Base-by-base conservation (phyloP, 2,329 filamentous ascomycete species). In the Shiraia sp. region DNA sequence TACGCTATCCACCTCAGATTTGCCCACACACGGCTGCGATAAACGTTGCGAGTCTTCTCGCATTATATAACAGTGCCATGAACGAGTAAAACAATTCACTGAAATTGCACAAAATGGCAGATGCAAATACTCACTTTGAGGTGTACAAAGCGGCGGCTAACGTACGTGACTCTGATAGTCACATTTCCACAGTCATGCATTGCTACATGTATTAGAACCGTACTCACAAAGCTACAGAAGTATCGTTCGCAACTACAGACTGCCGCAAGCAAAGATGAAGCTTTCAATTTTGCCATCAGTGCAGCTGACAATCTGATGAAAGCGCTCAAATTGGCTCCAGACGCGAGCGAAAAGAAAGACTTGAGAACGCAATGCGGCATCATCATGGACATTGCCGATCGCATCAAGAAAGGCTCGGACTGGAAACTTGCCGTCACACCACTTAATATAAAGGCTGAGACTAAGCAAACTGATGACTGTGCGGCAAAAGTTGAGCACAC, bases 281-380 rank as follows among this genome's bases (percentile, higher is more conserved):
- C 89, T 30, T 77, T 96, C 40, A 75, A 83, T 36, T 80, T 88
- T 65, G 85, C 89, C 35, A 89, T 96, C 61, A 75, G 79, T 51
- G 88, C 87, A 4, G 87, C 85, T 15, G 90, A 96, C 65, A 74
- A 87, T 36, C 91, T 93, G 55, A 88, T 96, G 83, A 81, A 82
- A 59, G 88, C 88, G 2, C 74, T 88, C 38, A 77, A 75, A 45
- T 74, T 87, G 45, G 79, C 85, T 5, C 69, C 75, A n/a, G 76
- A 72, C 36, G 71, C 80, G n/a, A 66, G 71, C 3, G 86, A 95
- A 42, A 88, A 82, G 54, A 72, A 75, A 29, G 78, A 80, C n/a
- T 72, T 95, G 35, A 81, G 83, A 51, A 70, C 75, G 33, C 87
- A 86, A 72, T 88, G 85, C 68, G 78, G 83, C 56, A 78, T 84